These are phyloP conservation scores for Pouteria glomerata DNA, from an alignment of 148 eudicot species.

Conservation along the genomic window DNA sequence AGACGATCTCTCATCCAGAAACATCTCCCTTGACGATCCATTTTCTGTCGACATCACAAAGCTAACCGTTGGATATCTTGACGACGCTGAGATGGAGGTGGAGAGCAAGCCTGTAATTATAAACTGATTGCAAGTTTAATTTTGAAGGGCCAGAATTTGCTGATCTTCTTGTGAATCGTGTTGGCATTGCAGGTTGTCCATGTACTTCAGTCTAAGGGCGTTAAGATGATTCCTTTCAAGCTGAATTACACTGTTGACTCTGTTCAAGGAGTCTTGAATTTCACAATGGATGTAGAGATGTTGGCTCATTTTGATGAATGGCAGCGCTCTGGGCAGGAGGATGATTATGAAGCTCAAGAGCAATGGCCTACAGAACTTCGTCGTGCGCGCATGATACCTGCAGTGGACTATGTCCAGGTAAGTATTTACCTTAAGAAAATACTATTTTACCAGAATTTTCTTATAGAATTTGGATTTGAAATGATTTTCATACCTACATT, in stretches of 20 bases:
- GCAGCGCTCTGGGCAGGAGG: slow-evolving; percentile 72
- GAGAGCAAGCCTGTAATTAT: neutral
- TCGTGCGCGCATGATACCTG: slow-evolving; percentile 78
- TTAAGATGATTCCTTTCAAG: slow-evolving; percentile 76
- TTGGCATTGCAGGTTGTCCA: slow-evolving; percentile 51
- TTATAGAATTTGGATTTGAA: no score
- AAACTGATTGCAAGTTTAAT: neutral
- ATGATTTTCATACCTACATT: no score
- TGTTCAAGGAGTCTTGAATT: slow-evolving; percentile 77
- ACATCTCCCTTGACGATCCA: slow-evolving; percentile 61
- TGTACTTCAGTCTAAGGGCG: slow-evolving; percentile 76
- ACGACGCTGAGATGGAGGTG: slow-evolving; percentile 91
- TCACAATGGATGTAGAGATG: slow-evolving; percentile 96
- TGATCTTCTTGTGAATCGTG: neutral
- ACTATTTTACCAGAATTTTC: no score
- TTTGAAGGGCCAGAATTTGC: neutral
- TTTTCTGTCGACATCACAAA: slow-evolving; percentile 71
- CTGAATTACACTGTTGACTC: slow-evolving; percentile 75
- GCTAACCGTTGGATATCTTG: slow-evolving; percentile 80
- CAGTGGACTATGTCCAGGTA: slow-evolving; percentile 89
- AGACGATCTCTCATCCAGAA: slow-evolving; percentile 69
- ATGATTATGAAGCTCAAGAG: slow-evolving; percentile 81
- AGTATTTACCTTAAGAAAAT: no score
- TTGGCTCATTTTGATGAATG: slow-evolving; percentile 87
- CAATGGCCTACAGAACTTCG: slow-evolving; percentile 91